Base-by-base conservation (phyloP, 1,284 basidiomycete genomes). In the Thecaphora thlaspeos region DNA sequence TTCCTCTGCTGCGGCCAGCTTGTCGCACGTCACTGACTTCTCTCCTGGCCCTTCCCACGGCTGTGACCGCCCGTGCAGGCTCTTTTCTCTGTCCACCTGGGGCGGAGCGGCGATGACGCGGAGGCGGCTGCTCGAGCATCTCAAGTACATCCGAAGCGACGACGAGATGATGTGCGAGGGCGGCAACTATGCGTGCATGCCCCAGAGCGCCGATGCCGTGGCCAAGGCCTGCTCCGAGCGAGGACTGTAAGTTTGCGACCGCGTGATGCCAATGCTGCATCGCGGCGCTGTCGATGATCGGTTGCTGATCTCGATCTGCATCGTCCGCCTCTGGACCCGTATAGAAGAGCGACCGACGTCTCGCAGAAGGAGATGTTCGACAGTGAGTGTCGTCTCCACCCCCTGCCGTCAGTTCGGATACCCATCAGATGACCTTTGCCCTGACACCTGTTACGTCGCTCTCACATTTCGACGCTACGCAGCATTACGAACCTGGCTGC, bases 181-280 rank as follows among this genome's bases (percentile, higher is more conserved):
- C 19, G 44, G 41, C 21, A 42, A 28, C 7, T 46, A 21, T 24
- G 42, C 30, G 11, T 41, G 36, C 17, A 56, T 58, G 19, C 68
- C 56, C 1, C 55, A 47, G 41, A 58, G 51, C 48, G 48, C 48
- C 7, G 59, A 68, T 21, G 48, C 61, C 9, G 53, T 75, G 15
- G 58, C 61, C 37, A 61, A 66, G 43, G 70, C 71, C 2, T 73
- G 71, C 37, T 46, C 51, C 2, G 61, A 71, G 36, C 62, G 73
- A 28, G 71, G 71, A 5, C 30, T 73, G 38, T 14, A 30, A 30
- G 28, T 30, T 30, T n/a, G n/a, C n/a, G n/a, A n/a, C n/a, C n/a
- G 8, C 8, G 14, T 30, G 14, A 14, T 30, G 28, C 7, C 28
- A 14, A 14, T 14, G 14, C 8, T 30, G 8, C 14, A 30, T 30